phyloP scores from a whole-genome alignment of 169 alveolate species.

The Miamiensis avidus region DNA sequence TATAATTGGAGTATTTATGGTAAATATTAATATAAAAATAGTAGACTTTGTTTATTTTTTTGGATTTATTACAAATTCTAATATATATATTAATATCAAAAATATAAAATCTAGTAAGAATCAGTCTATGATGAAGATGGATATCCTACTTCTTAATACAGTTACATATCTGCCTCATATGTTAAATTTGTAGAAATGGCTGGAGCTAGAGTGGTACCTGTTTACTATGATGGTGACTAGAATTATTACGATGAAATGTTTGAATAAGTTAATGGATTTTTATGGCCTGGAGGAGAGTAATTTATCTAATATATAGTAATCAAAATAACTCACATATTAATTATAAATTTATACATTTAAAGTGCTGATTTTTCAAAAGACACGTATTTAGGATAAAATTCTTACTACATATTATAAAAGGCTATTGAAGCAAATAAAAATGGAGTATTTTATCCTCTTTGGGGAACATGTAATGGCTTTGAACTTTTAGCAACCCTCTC shows the following conservation, averaged over 20 bases:
- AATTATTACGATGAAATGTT: slow-evolving; percentile 30
- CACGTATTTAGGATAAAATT: not conserved
- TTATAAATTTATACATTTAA: no score
- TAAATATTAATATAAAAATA: no score
- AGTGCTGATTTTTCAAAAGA: not conserved
- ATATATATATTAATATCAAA: no score
- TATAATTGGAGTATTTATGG: no score
- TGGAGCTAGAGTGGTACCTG: slow-evolving; percentile 75
- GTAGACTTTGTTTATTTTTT: no score
- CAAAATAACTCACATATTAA: no score
- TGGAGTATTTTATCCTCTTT: not conserved
- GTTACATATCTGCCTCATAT: slow-evolving; percentile 69
- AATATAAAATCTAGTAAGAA: not conserved
- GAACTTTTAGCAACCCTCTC: not conserved
- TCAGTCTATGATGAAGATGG: slow-evolving; percentile 1
- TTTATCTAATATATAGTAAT: no score
- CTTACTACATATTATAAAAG: not conserved
- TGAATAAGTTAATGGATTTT: slow-evolving; percentile 55
- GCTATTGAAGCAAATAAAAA: not conserved
- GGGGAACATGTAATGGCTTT: not conserved
- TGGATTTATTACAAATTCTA: no score
- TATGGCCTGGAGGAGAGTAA: slow-evolving; percentile 66
- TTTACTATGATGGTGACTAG: slow-evolving; percentile 29
- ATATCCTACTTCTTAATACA: slow-evolving; percentile 21
- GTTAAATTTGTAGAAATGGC: slow-evolving; percentile 59